These are phyloP conservation scores for Chalaropsis thielavioides DNA, from an alignment of 2,329 filamentous ascomycete species.

Conservation along the genomic window DNA sequence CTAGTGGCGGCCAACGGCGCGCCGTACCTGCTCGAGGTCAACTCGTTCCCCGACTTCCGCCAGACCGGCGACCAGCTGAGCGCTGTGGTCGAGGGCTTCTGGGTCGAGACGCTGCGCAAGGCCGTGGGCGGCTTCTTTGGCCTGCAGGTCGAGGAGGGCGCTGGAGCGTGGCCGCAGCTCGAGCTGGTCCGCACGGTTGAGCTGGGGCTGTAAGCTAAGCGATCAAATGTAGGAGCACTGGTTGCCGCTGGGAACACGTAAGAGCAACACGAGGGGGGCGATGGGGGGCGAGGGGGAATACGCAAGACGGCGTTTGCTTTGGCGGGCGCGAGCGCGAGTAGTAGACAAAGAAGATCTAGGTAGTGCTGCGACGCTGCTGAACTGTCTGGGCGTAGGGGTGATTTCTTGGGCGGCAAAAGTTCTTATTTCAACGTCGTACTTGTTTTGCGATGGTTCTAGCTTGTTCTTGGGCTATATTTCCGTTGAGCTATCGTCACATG, in stretches of 20 bases:
- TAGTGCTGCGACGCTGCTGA: background rate
- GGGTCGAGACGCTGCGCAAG: conserved; percentile 55
- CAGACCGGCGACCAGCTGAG: conserved; percentile 69
- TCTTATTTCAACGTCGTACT: background rate
- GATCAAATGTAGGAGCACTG: background rate
- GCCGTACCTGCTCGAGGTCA: conserved; percentile 76
- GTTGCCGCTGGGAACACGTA: background rate
- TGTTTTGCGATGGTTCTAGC: background rate
- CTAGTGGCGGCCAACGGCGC: conserved; percentile 52
- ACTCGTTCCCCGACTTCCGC: conserved; percentile 90
- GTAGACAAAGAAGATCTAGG: background rate
- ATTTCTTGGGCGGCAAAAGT: background rate
- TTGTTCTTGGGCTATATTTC: background rate
- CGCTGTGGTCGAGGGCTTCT: conserved; percentile 59
- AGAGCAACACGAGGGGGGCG: background rate
- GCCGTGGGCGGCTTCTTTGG: conserved; percentile 56
- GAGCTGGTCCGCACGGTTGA: conserved; percentile 39
- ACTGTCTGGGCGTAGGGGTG: background rate
- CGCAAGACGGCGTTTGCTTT: background rate
- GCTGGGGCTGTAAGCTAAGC: conserved; percentile 31
- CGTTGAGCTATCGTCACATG: background rate
- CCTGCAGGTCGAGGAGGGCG: conserved; percentile 21
- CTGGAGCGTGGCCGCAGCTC: conserved; percentile 27
- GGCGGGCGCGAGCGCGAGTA: background rate
- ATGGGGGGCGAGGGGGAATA: background rate